Evolutionary conservation across 768 basidiomycete genomes (phyloP), one percentile per base, ranked within the genome.

Genomic region (Collybia mongolica): DNA sequence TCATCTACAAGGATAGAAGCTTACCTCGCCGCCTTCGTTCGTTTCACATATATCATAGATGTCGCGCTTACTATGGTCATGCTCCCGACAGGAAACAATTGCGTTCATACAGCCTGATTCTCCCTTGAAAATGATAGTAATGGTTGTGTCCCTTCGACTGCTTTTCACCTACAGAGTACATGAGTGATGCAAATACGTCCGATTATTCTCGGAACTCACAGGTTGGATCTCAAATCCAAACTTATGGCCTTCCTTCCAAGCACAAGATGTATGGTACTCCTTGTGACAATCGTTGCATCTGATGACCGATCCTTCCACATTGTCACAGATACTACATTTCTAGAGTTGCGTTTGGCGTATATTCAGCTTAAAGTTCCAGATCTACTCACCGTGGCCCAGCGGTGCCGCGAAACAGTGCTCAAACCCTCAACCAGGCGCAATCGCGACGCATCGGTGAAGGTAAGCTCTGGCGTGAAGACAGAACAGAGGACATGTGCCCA

Each of bases 201-300:
- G 6, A 17, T 6, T 26, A 23, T 2, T n/a, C 9, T 17, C 0
- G 7, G 6, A 6, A 69, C 86, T 62, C 56, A 89, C 93, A 29
- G 86, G 79, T 59, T 88, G 87, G 36, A 98, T 81, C 71, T 98
- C 95, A 66, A 99, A 97, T 23, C 92, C 94, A 57, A 98, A 94
- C 56, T 76, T 86, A 71, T 88, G 83, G 0, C 88, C 88, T 36
- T 83, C 74, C 46, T 76, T 80, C 90, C 92, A 98, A 17, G 93
- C 97, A 65, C 97, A 99, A 0, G 91, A 86, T 6, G 86, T 76
- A 64, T 99, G 97, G 64, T 86, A 93, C 56, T 89, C 83, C 45
- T 77, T 81, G 14, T 71, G 66, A 63, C 97, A 98, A 59, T 93
- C 93, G 37, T 72, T 79, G 71, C 97, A 99, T 38, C 83, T 81